Base-by-base conservation (phyloP, 2,329 filamentous ascomycete genomes). In the Pseudogymnoascus sp. region DNA sequence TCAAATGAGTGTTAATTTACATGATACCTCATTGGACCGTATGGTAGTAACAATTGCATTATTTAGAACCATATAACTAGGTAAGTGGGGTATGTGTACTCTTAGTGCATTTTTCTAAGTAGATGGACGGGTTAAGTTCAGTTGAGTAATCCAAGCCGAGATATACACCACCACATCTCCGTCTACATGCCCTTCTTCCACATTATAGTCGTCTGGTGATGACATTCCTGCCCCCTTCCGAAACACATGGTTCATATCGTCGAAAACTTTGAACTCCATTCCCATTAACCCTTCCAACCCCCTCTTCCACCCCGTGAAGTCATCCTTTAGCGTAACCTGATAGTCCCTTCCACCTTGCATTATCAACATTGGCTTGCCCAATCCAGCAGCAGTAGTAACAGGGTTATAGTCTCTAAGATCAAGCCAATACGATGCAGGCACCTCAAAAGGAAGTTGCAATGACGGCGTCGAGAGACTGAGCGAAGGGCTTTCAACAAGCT, bases 391-490 rank as follows among this genome's bases (percentile, higher is more conserved):
- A 3, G 43, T 50, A 9, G 43, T 30, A 6, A 50, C 43, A 4
- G 43, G 43, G 11, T 30, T 50, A 7, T 50, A 50, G n/a, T 16
- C 25, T 14, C 43, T 50, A 16, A 50, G 16, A 50, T 50, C 43
- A 50, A 50, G 43, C 43, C 43, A 50, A 50, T 50, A 50, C 6
- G 43, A 50, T 30, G 43, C 43, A 50, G 43, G 43, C 25, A 50
- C 25, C 7, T 14, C 14, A 30, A 50, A 50, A 30, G 43, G 43
- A 16, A 50, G 43, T 50, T 50, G 28, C 5, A 7, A 28, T 11
- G 43, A 11, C 9, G 43, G 43, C 22, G 43, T 50, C n/a, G 43
- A 50, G 43, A 18, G n/a, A 11, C 22, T 30, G 8, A 50, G 43
- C 25, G 3, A 4, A 11, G 43, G 25, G 30, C 43, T 50, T 30